A percentile compares a stretch with the other conserved stretches of the same genome.
Evolutionary conservation across 768 basidiomycete species (phyloP).

Genomic region (Tulasnella sp.): DNA sequence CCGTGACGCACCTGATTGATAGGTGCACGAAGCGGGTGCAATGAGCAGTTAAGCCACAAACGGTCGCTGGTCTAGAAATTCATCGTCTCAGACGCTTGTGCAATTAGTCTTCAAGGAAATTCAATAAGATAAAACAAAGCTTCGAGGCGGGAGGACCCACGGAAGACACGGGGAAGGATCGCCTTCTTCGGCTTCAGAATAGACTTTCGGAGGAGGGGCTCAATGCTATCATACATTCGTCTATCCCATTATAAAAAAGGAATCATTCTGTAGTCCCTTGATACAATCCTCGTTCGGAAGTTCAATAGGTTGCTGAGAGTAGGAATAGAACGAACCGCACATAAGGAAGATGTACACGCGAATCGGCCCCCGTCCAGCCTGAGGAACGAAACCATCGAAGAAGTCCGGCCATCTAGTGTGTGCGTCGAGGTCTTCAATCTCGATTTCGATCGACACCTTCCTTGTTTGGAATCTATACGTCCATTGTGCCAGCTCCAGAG

Average conservation of each 20-base stretch:
- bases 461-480: not conserved
- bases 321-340: too few species aligned
- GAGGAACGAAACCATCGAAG: not conserved
- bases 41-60: too few species aligned
- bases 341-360: not conserved
- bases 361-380: not conserved
- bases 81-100: too few species aligned
- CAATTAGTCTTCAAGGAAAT: too few species aligned
- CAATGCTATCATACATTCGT: not conserved
- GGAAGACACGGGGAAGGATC: too few species aligned
- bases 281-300: not conserved
- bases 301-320: fast-evolving
- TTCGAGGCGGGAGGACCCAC: too few species aligned
- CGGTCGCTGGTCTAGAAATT: too few species aligned
- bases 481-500: not conserved
- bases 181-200: too few species aligned
- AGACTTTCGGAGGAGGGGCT: too few species aligned
- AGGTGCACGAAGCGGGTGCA: too few species aligned
- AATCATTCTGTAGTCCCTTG: not conserved
- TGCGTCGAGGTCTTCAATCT: not conserved
- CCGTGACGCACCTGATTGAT: too few species aligned
- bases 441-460: not conserved
- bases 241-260: not conserved
- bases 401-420: not conserved
- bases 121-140: too few species aligned